Base-by-base conservation (phyloP, 805 yeast species). In the Candida alai region DNA sequence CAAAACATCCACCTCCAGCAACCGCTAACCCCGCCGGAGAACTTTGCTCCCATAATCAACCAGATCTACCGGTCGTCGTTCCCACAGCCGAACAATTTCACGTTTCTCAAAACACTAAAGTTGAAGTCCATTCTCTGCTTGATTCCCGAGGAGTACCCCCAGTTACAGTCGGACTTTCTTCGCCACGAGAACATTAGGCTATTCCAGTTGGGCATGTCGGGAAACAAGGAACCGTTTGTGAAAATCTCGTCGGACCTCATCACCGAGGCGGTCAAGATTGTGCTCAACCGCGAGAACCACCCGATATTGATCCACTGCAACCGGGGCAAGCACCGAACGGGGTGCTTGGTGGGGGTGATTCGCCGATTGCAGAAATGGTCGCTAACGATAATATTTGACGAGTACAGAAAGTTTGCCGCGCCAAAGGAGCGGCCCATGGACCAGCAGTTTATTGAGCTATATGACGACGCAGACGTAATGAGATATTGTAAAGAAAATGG, bases 361-460 rank as follows among this genome's bases (percentile, higher is more conserved):
- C 65, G 98, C 40, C 70, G 93, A 48, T 61, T 89, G 34, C 97
- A 90, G 53, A 78, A 80, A 40, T 93, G 98, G 98, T 81, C 95
- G 2, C 60, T 88, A 43, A 82, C 96, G 2, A 84, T 90, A 78
- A 93, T 90, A 13, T 88, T 93, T 52, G 97, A 93, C 50, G 98
- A 93, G 54, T 93, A 93, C 61, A 67, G 98, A 40, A 73, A 90
- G 49, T 93, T 88, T 64, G 95, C 97, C 6, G 83, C 83, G 34
- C 98, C 98, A 7, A 93, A 93, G 58, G 93, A 88, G 37, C 70
- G 98, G 44, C 95, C 97, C 11, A 69, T 93, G 66, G 98, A 93
- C 60, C 96, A 88, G 56, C 96, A 90, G 56, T 84, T 90, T 50
- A 90, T 90, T 40, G 98, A 93, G 60, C 68, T 87, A 68, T 90